These are phyloP conservation scores for Metschnikowia dekortorum DNA, from an alignment of 805 yeast genomes.

Conservation along the genomic window DNA sequence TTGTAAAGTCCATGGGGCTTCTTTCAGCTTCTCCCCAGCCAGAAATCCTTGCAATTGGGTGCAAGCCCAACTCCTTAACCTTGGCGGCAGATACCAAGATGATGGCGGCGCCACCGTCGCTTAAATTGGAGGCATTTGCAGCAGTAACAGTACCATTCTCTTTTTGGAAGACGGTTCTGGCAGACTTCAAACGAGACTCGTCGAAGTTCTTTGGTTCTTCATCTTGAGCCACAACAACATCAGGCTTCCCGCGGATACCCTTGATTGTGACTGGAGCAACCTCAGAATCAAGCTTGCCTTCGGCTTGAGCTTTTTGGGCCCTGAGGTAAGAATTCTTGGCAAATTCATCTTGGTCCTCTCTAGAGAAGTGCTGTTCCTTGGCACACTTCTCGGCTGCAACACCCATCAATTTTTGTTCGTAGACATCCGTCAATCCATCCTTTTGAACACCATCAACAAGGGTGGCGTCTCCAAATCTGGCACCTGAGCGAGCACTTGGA, in stretches of 20 bases:
- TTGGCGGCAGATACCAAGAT: slow-evolving; percentile 80
- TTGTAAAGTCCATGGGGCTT: slow-evolving; percentile 90
- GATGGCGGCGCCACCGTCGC: slow-evolving; percentile 98
- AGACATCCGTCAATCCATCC: slow-evolving; percentile 93
- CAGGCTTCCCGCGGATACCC: slow-evolving; percentile 88
- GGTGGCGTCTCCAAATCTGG: slow-evolving; percentile 78
- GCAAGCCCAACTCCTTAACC: slow-evolving; percentile 78
- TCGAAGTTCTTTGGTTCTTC: slow-evolving; percentile 81
- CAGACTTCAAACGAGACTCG: slow-evolving; percentile 69
- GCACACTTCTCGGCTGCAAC: slow-evolving; percentile 97
- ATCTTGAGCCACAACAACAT: slow-evolving; percentile 63
- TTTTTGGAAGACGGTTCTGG: slow-evolving; percentile 92
- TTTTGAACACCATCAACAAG: slow-evolving; percentile 85
- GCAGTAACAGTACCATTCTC: slow-evolving; percentile 97
- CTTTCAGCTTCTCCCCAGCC: slow-evolving; percentile 99
- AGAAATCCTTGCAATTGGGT: slow-evolving; percentile 80
- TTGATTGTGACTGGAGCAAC: slow-evolving; percentile 84
- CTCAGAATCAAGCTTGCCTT: slow-evolving; percentile 78
- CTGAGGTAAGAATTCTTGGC: slow-evolving; percentile 82
- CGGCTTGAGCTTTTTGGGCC: slow-evolving; percentile 75
- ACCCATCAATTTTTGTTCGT: slow-evolving; percentile 89
- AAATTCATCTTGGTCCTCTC: slow-evolving; percentile 86
- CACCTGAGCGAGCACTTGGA: slow-evolving; percentile 81
- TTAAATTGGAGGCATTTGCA: slow-evolving; percentile 92
- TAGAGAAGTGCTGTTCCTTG: slow-evolving; percentile 64